These are phyloP conservation scores for Camelina hispida DNA, from an alignment of 345 rosid species.

Conservation along the genomic window DNA sequence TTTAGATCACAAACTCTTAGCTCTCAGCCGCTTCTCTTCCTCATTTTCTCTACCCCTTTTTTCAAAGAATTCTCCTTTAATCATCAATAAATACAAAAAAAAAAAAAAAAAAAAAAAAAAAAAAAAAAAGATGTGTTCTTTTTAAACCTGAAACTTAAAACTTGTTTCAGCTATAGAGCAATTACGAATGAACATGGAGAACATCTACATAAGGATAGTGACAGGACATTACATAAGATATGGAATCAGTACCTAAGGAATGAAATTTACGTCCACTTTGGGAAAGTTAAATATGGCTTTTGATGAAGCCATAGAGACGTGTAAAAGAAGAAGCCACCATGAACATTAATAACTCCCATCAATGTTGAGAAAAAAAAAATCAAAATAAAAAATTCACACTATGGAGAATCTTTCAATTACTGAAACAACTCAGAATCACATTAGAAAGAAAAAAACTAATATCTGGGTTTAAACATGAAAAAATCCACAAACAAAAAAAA, in stretches of 20 bases:
- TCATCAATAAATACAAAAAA: too few relatives aligned
- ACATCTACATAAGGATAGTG: conserved; percentile 32
- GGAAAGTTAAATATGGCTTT: conserved; percentile 32
- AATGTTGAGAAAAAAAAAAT: neutral
- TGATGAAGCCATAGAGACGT: conserved; percentile 38
- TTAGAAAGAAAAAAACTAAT: neutral
- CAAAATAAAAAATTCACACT: too few relatives aligned
- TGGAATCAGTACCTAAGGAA: conserved; percentile 44
- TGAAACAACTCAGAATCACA: conserved; percentile 13
- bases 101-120: too few relatives aligned
- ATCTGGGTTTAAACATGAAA: conserved; percentile 5
- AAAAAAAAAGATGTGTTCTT: too few relatives aligned
- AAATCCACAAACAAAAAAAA: neutral
- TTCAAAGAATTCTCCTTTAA: too few relatives aligned
- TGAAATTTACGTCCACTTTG: conserved; percentile 29
- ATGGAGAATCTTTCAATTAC: neutral
- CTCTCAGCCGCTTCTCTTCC: neutral
- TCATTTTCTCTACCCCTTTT: too few relatives aligned
- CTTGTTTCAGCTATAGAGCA: neutral
- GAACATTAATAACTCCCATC: neutral
- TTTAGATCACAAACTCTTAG: conserved; percentile 18
- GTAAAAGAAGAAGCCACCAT: conserved; percentile 23
- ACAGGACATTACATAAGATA: conserved; percentile 44
- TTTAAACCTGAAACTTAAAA: neutral
- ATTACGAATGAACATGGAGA: conserved; percentile 6